phyloP scores from a whole-genome alignment of 441 rosid species.

The Euphorbia schlechtendalii region DNA sequence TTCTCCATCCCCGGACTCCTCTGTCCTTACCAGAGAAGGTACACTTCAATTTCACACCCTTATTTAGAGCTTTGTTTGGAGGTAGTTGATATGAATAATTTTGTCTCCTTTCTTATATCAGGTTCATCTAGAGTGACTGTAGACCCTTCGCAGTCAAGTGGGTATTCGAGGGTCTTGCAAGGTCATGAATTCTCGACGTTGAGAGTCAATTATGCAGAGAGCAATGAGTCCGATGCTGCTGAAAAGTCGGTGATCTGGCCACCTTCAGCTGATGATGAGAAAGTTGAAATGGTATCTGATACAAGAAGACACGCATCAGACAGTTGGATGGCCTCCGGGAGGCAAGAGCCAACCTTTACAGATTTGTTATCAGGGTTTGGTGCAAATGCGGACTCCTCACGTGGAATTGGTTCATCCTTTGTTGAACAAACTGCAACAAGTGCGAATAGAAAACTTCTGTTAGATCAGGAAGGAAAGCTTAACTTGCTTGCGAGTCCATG shows the following conservation, averaged over 20 bases:
- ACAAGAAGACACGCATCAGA: conserved; percentile 57
- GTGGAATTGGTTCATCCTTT: conserved; percentile 36
- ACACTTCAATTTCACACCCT: too few relatives aligned
- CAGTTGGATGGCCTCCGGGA: conserved; percentile 44
- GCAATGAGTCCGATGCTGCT: conserved; percentile 52
- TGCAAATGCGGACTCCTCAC: conserved; percentile 36
- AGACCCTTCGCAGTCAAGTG: conserved; percentile 62
- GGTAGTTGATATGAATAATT: too few relatives aligned
- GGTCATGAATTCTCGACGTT: conserved; percentile 88
- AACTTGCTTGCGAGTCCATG: conserved; percentile 40
- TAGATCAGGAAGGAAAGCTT: conserved; percentile 54
- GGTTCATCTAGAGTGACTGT: conserved; percentile 54
- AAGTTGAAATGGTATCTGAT: conserved; percentile 43
- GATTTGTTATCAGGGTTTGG: conserved; percentile 81
- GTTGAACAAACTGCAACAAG: conserved; percentile 37
- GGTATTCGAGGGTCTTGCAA: conserved; percentile 93
- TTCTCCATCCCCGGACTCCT: conserved; percentile 62
- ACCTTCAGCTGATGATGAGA: conserved; percentile 56
- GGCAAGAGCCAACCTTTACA: conserved; percentile 59
- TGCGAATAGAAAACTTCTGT: conserved; percentile 34
- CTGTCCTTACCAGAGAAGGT: conserved; percentile 61
- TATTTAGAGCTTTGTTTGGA: too few relatives aligned
- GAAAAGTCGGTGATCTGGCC: conserved; percentile 57
- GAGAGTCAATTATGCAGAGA: conserved; percentile 59
- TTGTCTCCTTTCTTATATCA: not conserved